Base-by-base conservation (phyloP, 2,329 filamentous ascomycete genomes). In the Colletotrichum plurivorum region DNA sequence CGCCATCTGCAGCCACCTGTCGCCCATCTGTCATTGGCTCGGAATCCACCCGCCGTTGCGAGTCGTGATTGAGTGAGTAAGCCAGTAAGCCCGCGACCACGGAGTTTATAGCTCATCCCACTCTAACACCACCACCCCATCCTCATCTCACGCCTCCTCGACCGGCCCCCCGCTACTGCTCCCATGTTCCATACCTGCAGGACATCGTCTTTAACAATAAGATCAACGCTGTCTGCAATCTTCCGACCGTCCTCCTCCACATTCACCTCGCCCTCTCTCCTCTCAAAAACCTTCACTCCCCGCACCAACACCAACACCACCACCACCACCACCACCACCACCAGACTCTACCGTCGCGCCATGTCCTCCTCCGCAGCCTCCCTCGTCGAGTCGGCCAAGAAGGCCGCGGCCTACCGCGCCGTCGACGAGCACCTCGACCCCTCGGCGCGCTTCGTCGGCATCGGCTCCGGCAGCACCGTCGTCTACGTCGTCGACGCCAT, bases 401-500 rank as follows among this genome's bases (percentile, higher is more conserved):
- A 90, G 75, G 87, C 89, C 49, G 93, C 93, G 60, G 93, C 93
- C 71, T 90, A 87, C 79, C 89, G 88, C 74, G 93, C 93, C 56
- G 93, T 95, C 52, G 84, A 87, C 63, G 91, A 94, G 70, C 89
- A 94, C 81, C 92, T 95, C 76, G 84, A 85, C 63, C 85, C 86
- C 49, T 80, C 83, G 48, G 88, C 89, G 83, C 87, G 83, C 63
- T 91, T 89, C 76, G 85, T 95, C 73, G 93, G 93, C 73, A 95
- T 96, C 79, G 93, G 93, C 71, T 94, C 92, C 67, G 93, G 93
- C 69, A 93, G 91, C 75, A 94, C 92, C 20, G 94, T 96, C 72
- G 89, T 94, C 75, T 94, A 95, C 80, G 93, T 95, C 56, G 93
- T 96, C 69, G 92, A 95, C 73, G 93, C 93, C 64, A 95, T 97